Conservation (phyloP, 306 rosid species). For the Mimosa pudica region DNA sequence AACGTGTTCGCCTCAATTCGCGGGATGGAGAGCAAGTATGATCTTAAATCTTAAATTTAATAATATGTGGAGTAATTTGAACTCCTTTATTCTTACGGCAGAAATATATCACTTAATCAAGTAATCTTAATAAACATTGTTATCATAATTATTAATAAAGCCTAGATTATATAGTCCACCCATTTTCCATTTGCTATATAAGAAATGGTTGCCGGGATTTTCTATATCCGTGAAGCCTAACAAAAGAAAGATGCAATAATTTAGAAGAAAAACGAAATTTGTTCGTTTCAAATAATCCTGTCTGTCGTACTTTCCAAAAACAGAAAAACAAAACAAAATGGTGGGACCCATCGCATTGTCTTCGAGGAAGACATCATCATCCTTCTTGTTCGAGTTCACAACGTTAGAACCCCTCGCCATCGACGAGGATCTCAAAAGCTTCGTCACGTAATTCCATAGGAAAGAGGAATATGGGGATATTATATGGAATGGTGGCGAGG, state of each 20-base stretch:
- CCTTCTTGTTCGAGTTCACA: neutral
- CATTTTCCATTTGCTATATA: neutral
- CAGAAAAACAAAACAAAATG: neutral
- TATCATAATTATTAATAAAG: too few relatives aligned
- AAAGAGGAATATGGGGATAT: neutral
- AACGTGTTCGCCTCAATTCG: too few relatives aligned
- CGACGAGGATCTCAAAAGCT: neutral
- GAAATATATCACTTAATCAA: too few relatives aligned
- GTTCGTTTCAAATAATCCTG: neutral
- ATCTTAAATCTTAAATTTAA: too few relatives aligned
- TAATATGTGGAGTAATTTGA: too few relatives aligned
- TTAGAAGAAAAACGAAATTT: neutral
- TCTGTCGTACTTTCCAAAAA: neutral
- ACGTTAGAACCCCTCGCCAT: neutral
- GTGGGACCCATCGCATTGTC: neutral
- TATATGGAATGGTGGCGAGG: constrained; percentile 5
- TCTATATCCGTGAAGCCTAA: neutral
- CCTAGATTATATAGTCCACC: neutral
- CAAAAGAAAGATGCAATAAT: neutral
- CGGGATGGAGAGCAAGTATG: too few relatives aligned
- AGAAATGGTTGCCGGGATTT: neutral
- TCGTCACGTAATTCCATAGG: neutral
- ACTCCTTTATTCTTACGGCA: too few relatives aligned
- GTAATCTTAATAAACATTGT: too few relatives aligned
- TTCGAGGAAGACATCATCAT: neutral